These are phyloP conservation scores for Ochromonas danica DNA, from an alignment of 108 stramenopile species.

Conservation along the genomic window DNA sequence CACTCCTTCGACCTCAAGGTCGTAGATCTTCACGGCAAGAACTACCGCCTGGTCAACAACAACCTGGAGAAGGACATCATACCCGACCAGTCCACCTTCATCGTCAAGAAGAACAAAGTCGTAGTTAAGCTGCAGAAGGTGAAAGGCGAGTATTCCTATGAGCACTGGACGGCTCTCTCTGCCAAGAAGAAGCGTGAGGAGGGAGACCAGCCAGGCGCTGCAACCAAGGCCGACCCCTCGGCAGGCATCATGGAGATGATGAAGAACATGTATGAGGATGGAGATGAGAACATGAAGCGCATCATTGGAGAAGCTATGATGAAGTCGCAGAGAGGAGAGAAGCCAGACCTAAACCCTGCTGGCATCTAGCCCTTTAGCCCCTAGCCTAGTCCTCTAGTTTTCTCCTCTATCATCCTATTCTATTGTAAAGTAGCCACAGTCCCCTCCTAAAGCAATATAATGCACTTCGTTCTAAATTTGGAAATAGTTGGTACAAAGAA, in stretches of 20 bases:
- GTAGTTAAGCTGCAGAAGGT: slow-evolving; percentile 80
- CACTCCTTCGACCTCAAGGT: slow-evolving; percentile 55
- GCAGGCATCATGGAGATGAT: slow-evolving; percentile 88
- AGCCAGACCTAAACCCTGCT: slow-evolving; percentile 13
- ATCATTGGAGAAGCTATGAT: slow-evolving; percentile 91
- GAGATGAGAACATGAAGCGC: slow-evolving; percentile 90
- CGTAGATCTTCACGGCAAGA: slow-evolving; percentile 68
- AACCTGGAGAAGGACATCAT: slow-evolving; percentile 89
- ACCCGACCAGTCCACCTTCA: slow-evolving; percentile 59
- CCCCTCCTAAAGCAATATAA: no score
- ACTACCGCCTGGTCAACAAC: slow-evolving; percentile 81
- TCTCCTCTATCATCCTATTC: no score
- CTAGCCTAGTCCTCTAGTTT: no score
- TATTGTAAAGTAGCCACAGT: no score
- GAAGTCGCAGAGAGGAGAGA: slow-evolving; percentile 76
- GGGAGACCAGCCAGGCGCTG: slow-evolving; percentile 19
- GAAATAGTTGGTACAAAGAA: no score
- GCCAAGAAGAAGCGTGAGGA: slow-evolving; percentile 68
- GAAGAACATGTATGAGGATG: slow-evolving; percentile 94
- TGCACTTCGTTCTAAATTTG: no score
- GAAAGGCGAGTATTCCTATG: slow-evolving; percentile 76
- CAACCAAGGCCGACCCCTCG: slow-evolving; percentile 60
- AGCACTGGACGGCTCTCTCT: slow-evolving; percentile 75
- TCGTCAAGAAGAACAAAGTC: slow-evolving; percentile 84
- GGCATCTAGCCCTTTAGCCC: no score